Conservation (phyloP, 2,329 filamentous ascomycete genomes). For the Emergomyces pasteurianus region DNA sequence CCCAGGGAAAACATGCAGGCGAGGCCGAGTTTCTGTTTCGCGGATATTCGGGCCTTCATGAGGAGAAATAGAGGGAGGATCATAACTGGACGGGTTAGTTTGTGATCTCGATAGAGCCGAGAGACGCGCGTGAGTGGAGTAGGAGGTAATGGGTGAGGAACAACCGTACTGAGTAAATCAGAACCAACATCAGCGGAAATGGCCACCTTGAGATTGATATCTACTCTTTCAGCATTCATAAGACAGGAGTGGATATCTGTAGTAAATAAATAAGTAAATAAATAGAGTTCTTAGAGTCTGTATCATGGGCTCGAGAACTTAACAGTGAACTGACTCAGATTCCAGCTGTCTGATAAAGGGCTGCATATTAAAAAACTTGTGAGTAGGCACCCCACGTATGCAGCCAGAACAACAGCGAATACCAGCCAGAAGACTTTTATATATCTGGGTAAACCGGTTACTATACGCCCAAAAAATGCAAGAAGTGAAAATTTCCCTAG, state of each 20-base stretch:
- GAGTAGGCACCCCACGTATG: not conserved
- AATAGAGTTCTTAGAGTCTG: not conserved
- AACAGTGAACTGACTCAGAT: not conserved
- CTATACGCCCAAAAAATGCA: slow-evolving; percentile 7
- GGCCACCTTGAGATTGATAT: slow-evolving; percentile 1
- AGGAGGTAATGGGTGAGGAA: no score
- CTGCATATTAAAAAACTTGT: not conserved
- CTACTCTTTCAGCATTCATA: not conserved
- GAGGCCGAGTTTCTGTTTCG: slow-evolving; percentile 18
- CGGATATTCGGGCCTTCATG: slow-evolving; percentile 16
- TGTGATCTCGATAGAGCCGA: no score
- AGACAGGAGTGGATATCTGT: not conserved
- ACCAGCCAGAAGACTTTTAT: not conserved
- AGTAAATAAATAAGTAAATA: no score
- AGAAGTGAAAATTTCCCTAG: slow-evolving; percentile 7
- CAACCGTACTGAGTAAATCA: slow-evolving; percentile 15
- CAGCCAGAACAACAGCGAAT: not conserved
- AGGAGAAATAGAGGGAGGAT: slow-evolving; percentile 19
- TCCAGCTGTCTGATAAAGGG: not conserved
- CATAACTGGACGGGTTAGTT: slow-evolving; percentile 16
- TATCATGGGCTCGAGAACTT: not conserved
- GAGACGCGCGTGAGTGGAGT: not conserved
- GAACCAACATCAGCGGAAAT: slow-evolving; percentile 15
- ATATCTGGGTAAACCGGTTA: slow-evolving; percentile 6
- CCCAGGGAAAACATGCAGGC: slow-evolving; percentile 19